Conservation (phyloP, 2,329 filamentous ascomycete species). For the Bisporella sp. region DNA sequence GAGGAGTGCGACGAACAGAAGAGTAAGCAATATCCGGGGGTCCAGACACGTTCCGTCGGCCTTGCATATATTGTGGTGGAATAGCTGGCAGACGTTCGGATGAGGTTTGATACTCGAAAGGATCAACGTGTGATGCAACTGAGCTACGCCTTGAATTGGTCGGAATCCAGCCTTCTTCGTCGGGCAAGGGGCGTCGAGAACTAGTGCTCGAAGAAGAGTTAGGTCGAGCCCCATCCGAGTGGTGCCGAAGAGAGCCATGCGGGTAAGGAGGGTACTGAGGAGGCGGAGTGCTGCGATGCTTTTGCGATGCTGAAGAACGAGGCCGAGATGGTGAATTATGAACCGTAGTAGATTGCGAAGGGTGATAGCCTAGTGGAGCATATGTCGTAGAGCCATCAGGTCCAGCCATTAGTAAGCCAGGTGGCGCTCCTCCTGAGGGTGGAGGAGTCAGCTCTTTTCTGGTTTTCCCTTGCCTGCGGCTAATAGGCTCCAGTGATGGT, state of each 20-base stretch:
- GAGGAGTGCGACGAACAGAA: conserved; percentile 18
- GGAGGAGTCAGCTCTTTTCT: conserved; percentile 24
- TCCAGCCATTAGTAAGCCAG: conserved; percentile 40
- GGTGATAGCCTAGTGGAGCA: conserved; percentile 36
- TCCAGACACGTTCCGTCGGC: conserved; percentile 25
- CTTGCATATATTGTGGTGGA: conserved; percentile 26
- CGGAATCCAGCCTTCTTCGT: conserved; percentile 39
- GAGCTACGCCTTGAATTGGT: conserved; percentile 29
- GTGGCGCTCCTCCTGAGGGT: conserved; percentile 23
- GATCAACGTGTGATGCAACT: conserved; percentile 25
- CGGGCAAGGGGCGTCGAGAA: conserved; percentile 33
- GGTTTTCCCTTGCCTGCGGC: conserved; percentile 27
- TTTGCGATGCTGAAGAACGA: conserved; percentile 19
- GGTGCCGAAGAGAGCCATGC: conserved; percentile 14
- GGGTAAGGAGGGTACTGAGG: conserved; percentile 13
- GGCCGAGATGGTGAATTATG: conserved; percentile 28
- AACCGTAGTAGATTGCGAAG: conserved; percentile 23
- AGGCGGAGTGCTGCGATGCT: conserved; percentile 13
- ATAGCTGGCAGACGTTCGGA: conserved; percentile 20
- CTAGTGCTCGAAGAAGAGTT: conserved; percentile 32
- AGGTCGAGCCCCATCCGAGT: conserved; percentile 24
- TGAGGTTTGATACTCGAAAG: conserved; percentile 32
- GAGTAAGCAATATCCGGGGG: conserved; percentile 29
- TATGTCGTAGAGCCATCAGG: conserved; percentile 39
- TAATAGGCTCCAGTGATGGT: conserved; percentile 20